phyloP scores from a whole-genome alignment of 129 eudicot genomes.

The Lactuca sativa region DNA sequence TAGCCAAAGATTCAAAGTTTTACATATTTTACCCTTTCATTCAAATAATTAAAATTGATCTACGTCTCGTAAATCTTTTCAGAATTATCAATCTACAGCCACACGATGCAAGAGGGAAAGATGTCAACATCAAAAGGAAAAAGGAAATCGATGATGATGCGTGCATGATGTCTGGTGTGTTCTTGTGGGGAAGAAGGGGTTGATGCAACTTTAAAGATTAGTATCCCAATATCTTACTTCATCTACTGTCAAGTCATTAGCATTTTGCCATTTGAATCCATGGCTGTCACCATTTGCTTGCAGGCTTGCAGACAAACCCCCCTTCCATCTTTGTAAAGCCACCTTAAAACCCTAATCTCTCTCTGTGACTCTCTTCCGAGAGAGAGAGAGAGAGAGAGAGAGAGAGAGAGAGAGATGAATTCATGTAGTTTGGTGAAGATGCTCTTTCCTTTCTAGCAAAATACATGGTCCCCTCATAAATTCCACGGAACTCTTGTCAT shows the following conservation, averaged over 20 bases:
- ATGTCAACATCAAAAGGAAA: background rate
- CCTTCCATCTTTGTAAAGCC: background rate
- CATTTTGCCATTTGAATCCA: constrained; percentile 29
- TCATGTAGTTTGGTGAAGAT: constrained; percentile 39
- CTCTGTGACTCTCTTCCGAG: constrained; percentile 1
- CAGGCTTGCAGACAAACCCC: constrained; percentile 8
- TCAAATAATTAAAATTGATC: background rate
- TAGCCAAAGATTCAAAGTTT: too few relatives aligned
- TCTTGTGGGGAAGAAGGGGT: constrained; percentile 14
- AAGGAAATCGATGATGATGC: background rate
- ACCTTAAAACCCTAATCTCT: background rate
- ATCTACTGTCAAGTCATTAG: constrained; percentile 34
- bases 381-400: background rate
- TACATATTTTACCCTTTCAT: background rate
- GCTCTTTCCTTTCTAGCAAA: constrained; percentile 37
- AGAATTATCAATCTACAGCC: background rate
- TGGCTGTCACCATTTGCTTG: constrained; percentile 28
- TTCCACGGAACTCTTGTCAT: constrained; percentile 28
- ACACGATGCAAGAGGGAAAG: background rate
- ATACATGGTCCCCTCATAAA: constrained; percentile 42
- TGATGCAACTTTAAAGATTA: constrained; percentile 19
- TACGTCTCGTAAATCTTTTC: background rate
- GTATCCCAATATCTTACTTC: constrained; percentile 26
- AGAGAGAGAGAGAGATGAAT: background rate
- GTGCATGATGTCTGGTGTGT: constrained; percentile 11